phyloP scores from a whole-genome alignment of 2,329 filamentous ascomycete species.

The Rhytidhysteron rufulum region DNA sequence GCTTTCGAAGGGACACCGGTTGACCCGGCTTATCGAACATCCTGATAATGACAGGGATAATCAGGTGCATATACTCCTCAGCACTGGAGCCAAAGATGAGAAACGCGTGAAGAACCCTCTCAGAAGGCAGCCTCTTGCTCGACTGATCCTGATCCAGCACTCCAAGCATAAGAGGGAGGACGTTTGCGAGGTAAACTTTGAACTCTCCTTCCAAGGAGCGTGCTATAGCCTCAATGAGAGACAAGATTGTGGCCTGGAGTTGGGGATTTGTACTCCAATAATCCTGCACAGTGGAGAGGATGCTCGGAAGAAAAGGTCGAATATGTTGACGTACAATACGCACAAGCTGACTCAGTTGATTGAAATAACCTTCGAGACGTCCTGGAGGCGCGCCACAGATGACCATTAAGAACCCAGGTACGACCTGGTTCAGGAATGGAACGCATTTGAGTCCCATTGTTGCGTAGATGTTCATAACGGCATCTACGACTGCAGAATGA shows the following conservation, averaged over 20 bases:
- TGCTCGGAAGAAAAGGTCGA: slow-evolving; percentile 79
- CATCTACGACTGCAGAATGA: slow-evolving; percentile 91
- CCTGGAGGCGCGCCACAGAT: slow-evolving; percentile 76
- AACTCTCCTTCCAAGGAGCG: slow-evolving; percentile 95
- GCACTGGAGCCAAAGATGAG: slow-evolving; percentile 92
- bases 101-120: slow-evolving; percentile 90
- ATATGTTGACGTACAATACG: slow-evolving; percentile 97
- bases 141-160: slow-evolving; percentile 84
- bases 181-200: slow-evolving; percentile 85
- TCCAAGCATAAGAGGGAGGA: slow-evolving; percentile 90
- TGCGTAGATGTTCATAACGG: slow-evolving; percentile 98
- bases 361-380: slow-evolving; percentile 93
- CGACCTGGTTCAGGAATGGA: slow-evolving; percentile 87
- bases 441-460: slow-evolving; percentile 95
- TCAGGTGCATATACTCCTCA: slow-evolving; percentile 99
- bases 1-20: slow-evolving; percentile 73
- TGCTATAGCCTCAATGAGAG: slow-evolving; percentile 89
- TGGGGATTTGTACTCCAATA: slow-evolving; percentile 82
- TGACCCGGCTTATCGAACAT: slow-evolving; percentile 89
- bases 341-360: slow-evolving; percentile 87
- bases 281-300: slow-evolving; percentile 80
- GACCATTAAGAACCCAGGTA: slow-evolving; percentile 87
- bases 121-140: slow-evolving; percentile 72
- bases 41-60: slow-evolving; percentile 90
- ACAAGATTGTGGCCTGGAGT: slow-evolving; percentile 86